phyloP scores from a whole-genome alignment of 495 filamentous ascomycete genomes.

The Aspergillus asperescens region DNA sequence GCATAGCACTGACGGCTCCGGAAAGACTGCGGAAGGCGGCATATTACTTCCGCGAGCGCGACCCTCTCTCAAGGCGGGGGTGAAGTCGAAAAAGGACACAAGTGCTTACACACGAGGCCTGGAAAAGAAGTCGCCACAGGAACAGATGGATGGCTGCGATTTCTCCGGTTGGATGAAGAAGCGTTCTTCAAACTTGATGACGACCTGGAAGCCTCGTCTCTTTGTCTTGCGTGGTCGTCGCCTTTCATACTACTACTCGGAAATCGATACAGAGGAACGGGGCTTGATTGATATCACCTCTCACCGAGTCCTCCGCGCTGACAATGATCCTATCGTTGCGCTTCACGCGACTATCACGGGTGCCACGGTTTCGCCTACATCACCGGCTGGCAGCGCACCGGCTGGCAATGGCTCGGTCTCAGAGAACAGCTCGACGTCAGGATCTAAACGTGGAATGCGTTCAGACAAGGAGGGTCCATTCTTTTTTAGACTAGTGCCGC shows the following conservation, averaged over 20 bases:
- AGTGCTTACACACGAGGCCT: conserved; percentile 89
- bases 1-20: conserved; percentile 57
- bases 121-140: conserved; percentile 71
- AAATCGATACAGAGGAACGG: conserved; percentile 84
- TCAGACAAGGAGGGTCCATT: conserved; percentile 59
- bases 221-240: conserved; percentile 89
- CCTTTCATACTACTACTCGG: conserved; percentile 93
- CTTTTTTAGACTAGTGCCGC: conserved; percentile 97
- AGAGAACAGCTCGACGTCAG: conserved; percentile 24
- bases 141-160: conserved; percentile 82
- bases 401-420: conserved; percentile 45
- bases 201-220: conserved; percentile 91
- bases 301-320: conserved; percentile 92
- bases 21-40: conserved; percentile 56
- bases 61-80: conserved; percentile 27
- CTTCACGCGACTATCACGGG: conserved; percentile 90
- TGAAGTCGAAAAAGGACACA: conserved; percentile 86
- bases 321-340: conserved; percentile 82
- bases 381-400: conserved; percentile 54
- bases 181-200: conserved; percentile 88
- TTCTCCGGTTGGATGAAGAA: conserved; percentile 99
- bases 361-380: conserved; percentile 68
- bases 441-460: conserved; percentile 23
- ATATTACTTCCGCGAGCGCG: conserved; percentile 42
- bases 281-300: conserved; percentile 96